A percentile compares a stretch with the other conserved stretches of the same genome.
These are phyloP conservation scores for Trichophyton simii DNA, from an alignment of 2,329 filamentous ascomycete species.

Conservation along the genomic window DNA sequence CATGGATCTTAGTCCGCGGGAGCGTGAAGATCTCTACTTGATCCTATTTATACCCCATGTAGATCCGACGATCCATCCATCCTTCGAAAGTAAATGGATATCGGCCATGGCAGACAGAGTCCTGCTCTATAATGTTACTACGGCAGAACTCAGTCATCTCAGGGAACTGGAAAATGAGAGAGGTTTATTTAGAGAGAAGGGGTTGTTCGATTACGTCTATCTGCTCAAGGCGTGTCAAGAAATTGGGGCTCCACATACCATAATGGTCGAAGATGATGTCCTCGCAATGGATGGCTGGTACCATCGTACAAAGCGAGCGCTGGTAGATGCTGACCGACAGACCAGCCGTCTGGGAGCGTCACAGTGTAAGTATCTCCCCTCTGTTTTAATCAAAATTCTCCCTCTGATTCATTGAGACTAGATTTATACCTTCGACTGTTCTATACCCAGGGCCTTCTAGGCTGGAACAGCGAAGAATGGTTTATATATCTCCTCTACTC, in stretches of 20 bases:
- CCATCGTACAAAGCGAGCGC: constrained; percentile 27
- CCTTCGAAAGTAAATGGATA: constrained; percentile 33
- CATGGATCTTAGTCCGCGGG: constrained; percentile 29
- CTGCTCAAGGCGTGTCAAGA: constrained; percentile 31
- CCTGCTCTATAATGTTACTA: constrained; percentile 27
- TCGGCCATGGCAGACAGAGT: constrained; percentile 30
- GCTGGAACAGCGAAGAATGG: constrained; percentile 9
- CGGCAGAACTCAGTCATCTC: constrained; percentile 24
- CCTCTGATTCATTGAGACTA: not conserved
- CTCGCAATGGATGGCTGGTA: constrained; percentile 39
- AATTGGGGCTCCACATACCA: constrained; percentile 28
- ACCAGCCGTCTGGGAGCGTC: constrained; percentile 17
- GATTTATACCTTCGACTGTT: constrained; percentile 9
- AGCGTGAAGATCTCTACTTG: constrained; percentile 32
- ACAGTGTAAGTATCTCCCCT: constrained; percentile 14
- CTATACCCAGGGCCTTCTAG: constrained; percentile 6
- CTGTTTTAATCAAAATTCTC: not conserved
- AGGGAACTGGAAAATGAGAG: constrained; percentile 23
- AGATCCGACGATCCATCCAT: constrained; percentile 30
- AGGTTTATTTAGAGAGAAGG: constrained; percentile 27
- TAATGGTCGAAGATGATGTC: constrained; percentile 38
- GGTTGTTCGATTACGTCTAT: constrained; percentile 34
- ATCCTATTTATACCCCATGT: constrained; percentile 36
- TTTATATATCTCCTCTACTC: constrained; percentile 7
- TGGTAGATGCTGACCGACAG: constrained; percentile 24